Evolutionary conservation across 2,329 filamentous ascomycete genomes (phyloP).

Genomic region (Diaporthe nobilis): DNA sequence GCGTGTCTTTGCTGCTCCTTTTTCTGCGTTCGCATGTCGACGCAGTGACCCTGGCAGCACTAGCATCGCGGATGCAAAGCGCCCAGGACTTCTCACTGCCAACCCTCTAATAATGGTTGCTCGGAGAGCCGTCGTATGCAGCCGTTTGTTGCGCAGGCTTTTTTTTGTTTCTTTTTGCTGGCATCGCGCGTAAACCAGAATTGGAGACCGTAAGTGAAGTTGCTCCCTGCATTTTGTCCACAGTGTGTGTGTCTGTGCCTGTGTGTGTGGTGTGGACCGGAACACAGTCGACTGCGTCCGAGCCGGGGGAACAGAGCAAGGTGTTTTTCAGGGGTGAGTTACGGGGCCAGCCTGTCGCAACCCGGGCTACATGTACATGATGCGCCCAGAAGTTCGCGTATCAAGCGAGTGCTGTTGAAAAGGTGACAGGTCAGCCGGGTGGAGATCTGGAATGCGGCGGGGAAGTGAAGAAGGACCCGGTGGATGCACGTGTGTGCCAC

Average conservation of each 20-base stretch:
- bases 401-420: conserved; percentile 17
- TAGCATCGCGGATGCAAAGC: conserved; percentile 9
- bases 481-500: conserved; percentile 33
- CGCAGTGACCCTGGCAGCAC: conserved; percentile 30
- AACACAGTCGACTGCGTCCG: conserved; percentile 26
- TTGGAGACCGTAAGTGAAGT: not conserved
- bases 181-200: not conserved
- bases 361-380: conserved; percentile 25
- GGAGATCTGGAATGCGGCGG: conserved; percentile 41
- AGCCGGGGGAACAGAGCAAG: conserved; percentile 9
- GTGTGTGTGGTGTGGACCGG: conserved; percentile 21
- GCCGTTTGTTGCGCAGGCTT: not conserved
- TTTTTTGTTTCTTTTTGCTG: not conserved
- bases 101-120: not conserved
- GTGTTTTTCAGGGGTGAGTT: conserved; percentile 23
- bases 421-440: conserved; percentile 40
- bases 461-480: conserved; percentile 25
- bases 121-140: conserved; percentile 7
- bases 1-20: conserved; percentile 24
- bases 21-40: conserved; percentile 33
- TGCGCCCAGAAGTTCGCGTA: conserved; percentile 19
- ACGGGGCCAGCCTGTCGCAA: conserved; percentile 15
- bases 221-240: conserved; percentile 16
- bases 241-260: not conserved
- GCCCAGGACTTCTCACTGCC: conserved; percentile 2